phyloP scores from a whole-genome alignment of 441 rosid species.

The Adansonia rubrostipa region DNA sequence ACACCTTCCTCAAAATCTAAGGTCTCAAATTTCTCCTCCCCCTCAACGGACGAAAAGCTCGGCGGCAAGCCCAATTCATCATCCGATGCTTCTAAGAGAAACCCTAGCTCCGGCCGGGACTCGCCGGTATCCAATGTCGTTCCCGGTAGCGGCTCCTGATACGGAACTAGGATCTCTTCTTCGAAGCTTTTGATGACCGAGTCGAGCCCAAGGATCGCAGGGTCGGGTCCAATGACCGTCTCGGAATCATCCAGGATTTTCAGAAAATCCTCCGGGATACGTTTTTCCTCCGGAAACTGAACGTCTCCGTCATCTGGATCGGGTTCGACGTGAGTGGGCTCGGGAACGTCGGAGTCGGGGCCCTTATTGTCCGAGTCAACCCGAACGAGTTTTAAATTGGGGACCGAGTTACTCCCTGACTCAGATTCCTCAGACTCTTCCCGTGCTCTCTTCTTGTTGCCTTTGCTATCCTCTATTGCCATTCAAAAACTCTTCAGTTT shows the following conservation, averaged over 20 bases:
- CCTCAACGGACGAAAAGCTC: conserved; percentile 27
- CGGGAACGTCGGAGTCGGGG: not conserved
- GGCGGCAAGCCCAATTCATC: conserved; percentile 54
- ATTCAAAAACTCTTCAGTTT: not conserved
- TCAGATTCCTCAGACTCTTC: conserved; percentile 15
- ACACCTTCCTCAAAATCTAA: conserved; percentile 10
- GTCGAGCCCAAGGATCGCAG: conserved; percentile 40
- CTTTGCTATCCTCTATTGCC: conserved; percentile 28
- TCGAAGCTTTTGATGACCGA: conserved; percentile 48
- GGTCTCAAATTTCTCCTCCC: conserved; percentile 10
- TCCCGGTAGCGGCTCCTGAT: conserved; percentile 14
- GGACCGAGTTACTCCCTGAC: conserved; percentile 13
- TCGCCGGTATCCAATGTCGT: conserved; percentile 28
- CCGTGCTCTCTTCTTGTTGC: conserved; percentile 36
- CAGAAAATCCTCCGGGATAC: conserved; percentile 38
- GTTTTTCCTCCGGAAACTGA: conserved; percentile 30
- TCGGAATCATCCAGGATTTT: conserved; percentile 38
- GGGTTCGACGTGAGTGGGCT: conserved; percentile 30
- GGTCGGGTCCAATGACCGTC: conserved; percentile 29
- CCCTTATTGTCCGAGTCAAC: not conserved
- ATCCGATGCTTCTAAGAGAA: conserved; percentile 49
- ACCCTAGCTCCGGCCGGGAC: conserved; percentile 37
- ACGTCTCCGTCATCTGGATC: conserved; percentile 23
- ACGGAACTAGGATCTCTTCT: conserved; percentile 39
- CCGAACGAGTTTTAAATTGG: conserved; percentile 27